Percentiles rank a stretch among this genome's conserved stretches.
Evolutionary conservation across 306 rosid species (phyloP).

Genomic region (Casuarina glauca): DNA sequence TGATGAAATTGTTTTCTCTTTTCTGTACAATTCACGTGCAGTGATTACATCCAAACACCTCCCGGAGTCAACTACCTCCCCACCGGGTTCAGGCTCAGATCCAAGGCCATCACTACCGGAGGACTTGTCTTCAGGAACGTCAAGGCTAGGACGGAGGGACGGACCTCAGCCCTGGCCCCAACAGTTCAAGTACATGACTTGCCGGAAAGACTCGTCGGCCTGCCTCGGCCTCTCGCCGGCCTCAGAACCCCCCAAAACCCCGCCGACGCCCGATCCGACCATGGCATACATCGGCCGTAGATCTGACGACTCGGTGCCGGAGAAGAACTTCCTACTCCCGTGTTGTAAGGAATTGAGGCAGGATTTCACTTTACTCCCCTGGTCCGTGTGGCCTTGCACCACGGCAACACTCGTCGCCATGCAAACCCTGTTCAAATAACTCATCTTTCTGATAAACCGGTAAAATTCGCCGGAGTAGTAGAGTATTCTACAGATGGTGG

Average conservation of each 20-base stretch:
- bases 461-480: background rate
- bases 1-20: no score
- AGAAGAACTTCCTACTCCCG: slow-evolving; percentile 40
- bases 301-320: slow-evolving; percentile 34
- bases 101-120: background rate
- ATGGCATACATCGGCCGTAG: slow-evolving; percentile 39
- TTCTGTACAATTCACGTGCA: no score
- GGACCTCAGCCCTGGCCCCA: slow-evolving; percentile 79
- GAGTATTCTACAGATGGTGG: background rate
- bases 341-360: slow-evolving; percentile 59
- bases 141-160: background rate
- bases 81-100: background rate
- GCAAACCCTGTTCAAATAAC: slow-evolving; percentile 58
- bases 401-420: slow-evolving; percentile 80
- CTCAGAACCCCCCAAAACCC: slow-evolving; percentile 33
- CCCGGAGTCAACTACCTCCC: background rate
- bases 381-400: slow-evolving; percentile 67
- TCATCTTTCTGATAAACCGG: slow-evolving; percentile 25
- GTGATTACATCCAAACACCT: no score
- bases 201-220: slow-evolving; percentile 71
- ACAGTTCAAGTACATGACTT: slow-evolving; percentile 90
- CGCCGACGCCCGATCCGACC: slow-evolving; percentile 40
- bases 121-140: slow-evolving; percentile 22
- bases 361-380: slow-evolving; percentile 51
- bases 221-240: slow-evolving; percentile 38